Percentiles rank a stretch among this genome's conserved stretches.
Evolutionary conservation across 129 eudicot species (phyloP).

Genomic region (Heracleum sosnowskyi): DNA sequence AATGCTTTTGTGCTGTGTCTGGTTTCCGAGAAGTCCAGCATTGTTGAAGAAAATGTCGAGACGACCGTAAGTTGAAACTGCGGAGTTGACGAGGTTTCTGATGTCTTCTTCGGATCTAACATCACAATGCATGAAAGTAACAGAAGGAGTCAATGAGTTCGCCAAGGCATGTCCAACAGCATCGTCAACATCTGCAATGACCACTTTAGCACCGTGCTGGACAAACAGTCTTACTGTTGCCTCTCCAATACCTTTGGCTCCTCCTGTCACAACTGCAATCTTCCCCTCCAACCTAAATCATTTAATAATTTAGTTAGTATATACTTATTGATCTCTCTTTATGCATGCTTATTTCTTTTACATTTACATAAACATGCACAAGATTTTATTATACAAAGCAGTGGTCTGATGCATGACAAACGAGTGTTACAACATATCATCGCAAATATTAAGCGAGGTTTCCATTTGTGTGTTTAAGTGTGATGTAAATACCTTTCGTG

Average conservation of each 20-base stretch:
- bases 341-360: too few species aligned
- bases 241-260: conserved; percentile 84
- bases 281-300: conserved; percentile 73
- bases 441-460: too few species aligned
- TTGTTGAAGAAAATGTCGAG: conserved; percentile 73
- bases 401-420: too few species aligned
- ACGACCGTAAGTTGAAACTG: conserved; percentile 38
- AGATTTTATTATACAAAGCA: too few species aligned
- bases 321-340: too few species aligned
- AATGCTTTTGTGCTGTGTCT: conserved; percentile 59
- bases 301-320: too few species aligned
- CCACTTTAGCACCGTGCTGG: conserved; percentile 69
- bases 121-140: conserved; percentile 62
- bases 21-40: conserved; percentile 77
- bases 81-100: conserved; percentile 29
- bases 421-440: too few species aligned
- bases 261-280: conserved; percentile 86
- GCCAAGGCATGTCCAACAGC: conserved; percentile 42
- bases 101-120: conserved; percentile 65
- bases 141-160: conserved; percentile 35
- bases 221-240: conserved; percentile 67
- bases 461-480: not conserved
- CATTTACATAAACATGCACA: not conserved
- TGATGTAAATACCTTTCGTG: not conserved
- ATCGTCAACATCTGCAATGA: conserved; percentile 72